Conservation (phyloP, 2,329 filamentous ascomycete species). For the Alternaria ethzedia region DNA sequence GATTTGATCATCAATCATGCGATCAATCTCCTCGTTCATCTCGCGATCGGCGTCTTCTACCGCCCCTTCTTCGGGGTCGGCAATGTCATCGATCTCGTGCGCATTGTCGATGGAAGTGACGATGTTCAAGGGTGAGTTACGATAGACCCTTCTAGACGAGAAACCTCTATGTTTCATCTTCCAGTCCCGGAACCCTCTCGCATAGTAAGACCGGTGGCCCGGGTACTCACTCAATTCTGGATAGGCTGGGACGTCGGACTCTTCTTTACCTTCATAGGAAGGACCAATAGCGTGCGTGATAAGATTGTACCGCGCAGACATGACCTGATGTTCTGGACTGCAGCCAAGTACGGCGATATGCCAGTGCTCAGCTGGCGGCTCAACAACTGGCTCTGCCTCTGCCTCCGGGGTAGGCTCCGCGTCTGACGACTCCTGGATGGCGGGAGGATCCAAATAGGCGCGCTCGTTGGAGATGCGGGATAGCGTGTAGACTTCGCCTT, state of each 20-base stretch:
- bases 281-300: not conserved
- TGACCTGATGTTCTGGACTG: not conserved
- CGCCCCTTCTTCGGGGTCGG: not conserved
- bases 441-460: not conserved
- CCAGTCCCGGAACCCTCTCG: not conserved
- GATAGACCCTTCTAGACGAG: not conserved
- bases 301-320: not conserved
- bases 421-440: not conserved
- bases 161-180: not conserved
- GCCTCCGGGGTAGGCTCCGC: not conserved
- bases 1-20: not conserved
- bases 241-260: slow-evolving; percentile 16
- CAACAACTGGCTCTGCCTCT: not conserved
- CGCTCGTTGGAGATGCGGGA: not conserved
- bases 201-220: slow-evolving; percentile 5
- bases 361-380: not conserved
- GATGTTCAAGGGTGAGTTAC: not conserved
- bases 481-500: not conserved
- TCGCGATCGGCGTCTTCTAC: not conserved
- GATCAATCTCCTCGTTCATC: not conserved
- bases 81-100: not conserved
- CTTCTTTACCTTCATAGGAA: slow-evolving; percentile 6
- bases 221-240: slow-evolving; percentile 9
- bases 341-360: not conserved
- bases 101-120: slow-evolving; percentile 4